Percentiles rank a stretch among this genome's conserved stretches.
phyloP scores from a whole-genome alignment of 352 stramenopile species.

The Pythium brachiatum region DNA sequence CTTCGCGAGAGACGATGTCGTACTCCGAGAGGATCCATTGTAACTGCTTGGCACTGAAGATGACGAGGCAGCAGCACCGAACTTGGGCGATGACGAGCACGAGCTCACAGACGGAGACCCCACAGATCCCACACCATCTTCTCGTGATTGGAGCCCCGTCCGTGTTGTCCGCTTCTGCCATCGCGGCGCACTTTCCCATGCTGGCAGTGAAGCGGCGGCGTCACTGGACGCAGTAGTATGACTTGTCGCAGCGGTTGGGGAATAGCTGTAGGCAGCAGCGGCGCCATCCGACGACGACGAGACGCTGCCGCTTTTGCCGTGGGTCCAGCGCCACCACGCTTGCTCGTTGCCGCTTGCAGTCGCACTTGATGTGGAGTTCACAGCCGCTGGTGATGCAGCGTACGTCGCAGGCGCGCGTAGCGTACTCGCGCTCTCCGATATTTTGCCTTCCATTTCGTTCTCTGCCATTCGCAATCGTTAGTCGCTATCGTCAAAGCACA shows the following conservation, averaged over 20 bases:
- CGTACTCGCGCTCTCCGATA: neutral
- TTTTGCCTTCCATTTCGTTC: neutral
- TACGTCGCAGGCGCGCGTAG: neutral
- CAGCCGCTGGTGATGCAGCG: neutral
- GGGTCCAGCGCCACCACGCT: constrained; percentile 75
- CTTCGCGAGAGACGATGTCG: neutral
- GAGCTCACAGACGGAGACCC: neutral
- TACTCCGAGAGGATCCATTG: neutral
- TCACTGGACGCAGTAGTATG: neutral
- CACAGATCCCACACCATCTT: neutral
- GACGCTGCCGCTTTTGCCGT: constrained; percentile 66
- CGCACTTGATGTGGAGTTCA: neutral
- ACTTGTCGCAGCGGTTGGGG: neutral
- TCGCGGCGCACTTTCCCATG: constrained; percentile 27
- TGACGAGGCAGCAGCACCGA: constrained; percentile 4
- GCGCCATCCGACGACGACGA: constrained; percentile 46
- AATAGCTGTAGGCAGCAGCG: constrained; percentile 17
- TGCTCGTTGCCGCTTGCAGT: constrained; percentile 23
- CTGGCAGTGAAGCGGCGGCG: constrained; percentile 23
- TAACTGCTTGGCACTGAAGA: neutral
- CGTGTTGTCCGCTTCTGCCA: constrained; percentile 49
- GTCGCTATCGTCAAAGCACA: neutral
- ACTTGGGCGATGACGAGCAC: constrained; percentile 19
- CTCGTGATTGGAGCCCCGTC: constrained; percentile 7
- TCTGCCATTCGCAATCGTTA: neutral